Conservation (phyloP, 2,329 filamentous ascomycete species). For the Westerdykella aurantiaca region DNA sequence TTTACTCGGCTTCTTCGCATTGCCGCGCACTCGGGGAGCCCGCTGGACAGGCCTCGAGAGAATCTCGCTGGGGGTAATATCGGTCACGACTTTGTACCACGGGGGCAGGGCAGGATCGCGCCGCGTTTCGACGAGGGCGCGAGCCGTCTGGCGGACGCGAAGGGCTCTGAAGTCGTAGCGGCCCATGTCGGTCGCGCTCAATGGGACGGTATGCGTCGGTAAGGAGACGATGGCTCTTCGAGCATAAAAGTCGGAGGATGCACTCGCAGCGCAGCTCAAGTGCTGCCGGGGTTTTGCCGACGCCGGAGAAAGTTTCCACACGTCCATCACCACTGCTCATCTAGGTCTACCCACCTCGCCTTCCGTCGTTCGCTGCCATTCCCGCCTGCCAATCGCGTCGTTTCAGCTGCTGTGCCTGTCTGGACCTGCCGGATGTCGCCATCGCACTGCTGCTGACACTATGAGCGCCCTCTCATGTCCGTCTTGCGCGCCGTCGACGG, state of each 20-base stretch:
- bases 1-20: conserved; percentile 57
- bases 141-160: conserved; percentile 49
- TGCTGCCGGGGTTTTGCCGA: too few relatives aligned
- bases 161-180: conserved; percentile 48
- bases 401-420: conserved; percentile 8
- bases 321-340: too few relatives aligned
- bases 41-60: conserved; percentile 52
- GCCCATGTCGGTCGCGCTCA: conserved; percentile 39
- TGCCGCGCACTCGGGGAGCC: conserved; percentile 42
- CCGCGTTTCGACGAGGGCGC: conserved; percentile 44
- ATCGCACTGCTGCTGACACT: conserved; percentile 38
- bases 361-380: too few relatives aligned
- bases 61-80: conserved; percentile 55
- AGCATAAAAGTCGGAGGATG: too few relatives aligned
- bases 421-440: conserved; percentile 1
- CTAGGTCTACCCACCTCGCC: too few relatives aligned
- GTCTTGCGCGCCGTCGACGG: conserved; percentile 51
- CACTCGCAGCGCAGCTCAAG: too few relatives aligned
- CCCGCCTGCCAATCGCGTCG: too few relatives aligned
- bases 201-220: not conserved
- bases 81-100: conserved; percentile 54
- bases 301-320: too few relatives aligned
- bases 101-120: conserved; percentile 41
- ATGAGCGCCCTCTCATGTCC: conserved; percentile 62
- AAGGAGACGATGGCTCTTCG: too few relatives aligned